Conservation (phyloP, 495 filamentous ascomycete species). For the Talaromyces thailandensis region DNA sequence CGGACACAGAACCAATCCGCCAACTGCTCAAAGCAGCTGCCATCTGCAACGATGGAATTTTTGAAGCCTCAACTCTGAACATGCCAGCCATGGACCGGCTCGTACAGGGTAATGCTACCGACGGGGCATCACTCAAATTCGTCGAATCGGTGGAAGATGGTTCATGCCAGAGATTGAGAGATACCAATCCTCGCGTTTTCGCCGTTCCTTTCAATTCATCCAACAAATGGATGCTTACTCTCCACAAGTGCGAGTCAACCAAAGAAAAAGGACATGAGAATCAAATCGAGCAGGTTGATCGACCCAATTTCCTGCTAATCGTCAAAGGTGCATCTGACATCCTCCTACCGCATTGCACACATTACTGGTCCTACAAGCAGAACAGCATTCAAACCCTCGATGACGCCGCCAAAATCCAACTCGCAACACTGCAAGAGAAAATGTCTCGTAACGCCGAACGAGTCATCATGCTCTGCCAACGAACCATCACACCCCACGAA, state of each 20-base stretch:
- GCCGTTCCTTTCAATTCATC: slow-evolving; percentile 63
- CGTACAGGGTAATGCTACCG: slow-evolving; percentile 61
- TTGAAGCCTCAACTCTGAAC: slow-evolving; percentile 46
- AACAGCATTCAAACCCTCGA: slow-evolving; percentile 30
- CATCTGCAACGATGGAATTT: slow-evolving; percentile 61
- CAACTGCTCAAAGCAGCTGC: slow-evolving; percentile 42
- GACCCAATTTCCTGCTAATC: slow-evolving; percentile 2
- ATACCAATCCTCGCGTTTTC: slow-evolving; percentile 46
- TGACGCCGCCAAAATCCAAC: slow-evolving; percentile 17
- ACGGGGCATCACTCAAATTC: slow-evolving; percentile 58
- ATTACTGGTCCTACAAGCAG: slow-evolving; percentile 39
- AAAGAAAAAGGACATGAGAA: not conserved
- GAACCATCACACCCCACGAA: slow-evolving; percentile 41
- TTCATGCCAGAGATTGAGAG: slow-evolving; percentile 29
- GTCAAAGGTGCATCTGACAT: slow-evolving; percentile 56
- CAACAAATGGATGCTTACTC: slow-evolving; percentile 62
- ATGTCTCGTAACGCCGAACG: slow-evolving; percentile 58
- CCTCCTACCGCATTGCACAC: slow-evolving; percentile 45
- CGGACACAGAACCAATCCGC: slow-evolving; percentile 20
- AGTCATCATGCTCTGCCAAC: slow-evolving; percentile 49
- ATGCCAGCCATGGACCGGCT: slow-evolving; percentile 42
- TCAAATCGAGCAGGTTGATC: not conserved
- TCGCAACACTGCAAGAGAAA: slow-evolving; percentile 47
- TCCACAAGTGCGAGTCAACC: not conserved
- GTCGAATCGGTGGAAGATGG: slow-evolving; percentile 41